These are phyloP conservation scores for Penicillium steckii DNA, from an alignment of 495 filamentous ascomycete genomes.

Conservation along the genomic window DNA sequence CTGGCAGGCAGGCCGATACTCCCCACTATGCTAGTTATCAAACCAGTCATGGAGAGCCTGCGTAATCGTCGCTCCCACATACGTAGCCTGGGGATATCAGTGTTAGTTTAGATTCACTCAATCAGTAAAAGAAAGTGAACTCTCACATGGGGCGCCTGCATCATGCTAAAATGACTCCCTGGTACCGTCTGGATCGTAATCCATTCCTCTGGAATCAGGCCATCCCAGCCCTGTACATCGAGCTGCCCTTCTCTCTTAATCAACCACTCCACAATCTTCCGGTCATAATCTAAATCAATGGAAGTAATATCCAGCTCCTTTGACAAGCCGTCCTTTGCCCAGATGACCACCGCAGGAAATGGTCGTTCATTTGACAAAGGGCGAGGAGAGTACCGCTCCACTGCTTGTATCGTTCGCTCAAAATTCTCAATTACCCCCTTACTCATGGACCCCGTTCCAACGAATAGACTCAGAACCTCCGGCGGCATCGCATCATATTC, in stretches of 20 bases:
- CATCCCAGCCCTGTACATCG: not conserved
- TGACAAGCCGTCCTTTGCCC: not conserved
- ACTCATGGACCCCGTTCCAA: not conserved
- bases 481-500: not conserved
- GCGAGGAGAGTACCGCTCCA: not conserved
- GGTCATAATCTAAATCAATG: not conserved
- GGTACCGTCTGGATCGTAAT: not conserved
- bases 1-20: too few species aligned
- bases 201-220: not conserved
- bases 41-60: too few species aligned
- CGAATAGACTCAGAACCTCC: not conserved
- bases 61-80: too few species aligned
- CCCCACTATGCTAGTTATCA: too few species aligned
- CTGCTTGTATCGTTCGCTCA: not conserved
- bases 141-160: conserved; percentile 1
- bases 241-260: conserved; percentile 1
- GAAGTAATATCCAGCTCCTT: not conserved
- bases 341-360: not conserved
- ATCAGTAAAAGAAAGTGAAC: too few species aligned
- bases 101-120: too few species aligned
- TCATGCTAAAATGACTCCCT: conserved; percentile 2
- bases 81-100: too few species aligned
- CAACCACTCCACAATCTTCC: not conserved
- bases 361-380: not conserved
- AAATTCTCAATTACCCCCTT: not conserved